These are phyloP conservation scores for Spencermartinsiella ligniputridi DNA, from an alignment of 1,139 yeast genomes.

Conservation along the genomic window DNA sequence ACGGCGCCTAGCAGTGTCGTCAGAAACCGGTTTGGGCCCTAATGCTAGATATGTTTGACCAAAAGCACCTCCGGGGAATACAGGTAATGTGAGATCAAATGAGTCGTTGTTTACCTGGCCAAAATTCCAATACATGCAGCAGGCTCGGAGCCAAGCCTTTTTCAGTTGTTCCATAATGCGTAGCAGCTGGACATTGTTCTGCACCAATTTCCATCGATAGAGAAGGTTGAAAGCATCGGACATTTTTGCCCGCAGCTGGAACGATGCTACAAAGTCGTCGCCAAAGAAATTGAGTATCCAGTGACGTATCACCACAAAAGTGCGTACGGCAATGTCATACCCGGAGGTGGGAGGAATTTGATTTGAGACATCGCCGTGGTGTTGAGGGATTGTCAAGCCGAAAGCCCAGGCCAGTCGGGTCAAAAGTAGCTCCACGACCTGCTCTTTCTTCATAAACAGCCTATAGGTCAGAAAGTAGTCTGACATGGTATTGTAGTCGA, in stretches of 20 bases:
- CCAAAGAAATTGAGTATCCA: constrained; percentile 63
- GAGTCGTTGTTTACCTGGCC: constrained; percentile 16
- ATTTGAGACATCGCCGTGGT: background rate
- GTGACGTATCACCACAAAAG: constrained; percentile 83
- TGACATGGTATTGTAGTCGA: constrained; percentile 72
- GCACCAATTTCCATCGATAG: constrained; percentile 27
- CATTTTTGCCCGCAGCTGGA: constrained; percentile 30
- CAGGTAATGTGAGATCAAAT: constrained; percentile 21
- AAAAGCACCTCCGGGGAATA: constrained; percentile 26
- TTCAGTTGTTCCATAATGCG: constrained; percentile 35
- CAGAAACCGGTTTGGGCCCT: constrained; percentile 1
- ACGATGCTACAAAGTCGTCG: constrained; percentile 39
- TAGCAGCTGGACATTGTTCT: constrained; percentile 22
- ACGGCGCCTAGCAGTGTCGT: constrained; percentile 23
- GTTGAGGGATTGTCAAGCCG: constrained; percentile 19
- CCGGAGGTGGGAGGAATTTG: constrained; percentile 41
- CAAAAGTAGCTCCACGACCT: constrained; percentile 56
- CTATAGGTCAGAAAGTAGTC: constrained; percentile 87
- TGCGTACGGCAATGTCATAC: constrained; percentile 68
- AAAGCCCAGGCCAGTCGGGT: constrained; percentile 74
- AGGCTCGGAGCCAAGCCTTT: constrained; percentile 34
- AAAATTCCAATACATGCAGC: constrained; percentile 34
- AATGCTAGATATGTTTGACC: constrained; percentile 10
- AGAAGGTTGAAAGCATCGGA: constrained; percentile 30
- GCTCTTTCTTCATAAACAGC: constrained; percentile 54